A percentile compares a stretch with the other conserved stretches of the same genome.
Evolutionary conservation across 805 yeast species (phyloP).

Genomic region (Nakazawaea anatomiae): DNA sequence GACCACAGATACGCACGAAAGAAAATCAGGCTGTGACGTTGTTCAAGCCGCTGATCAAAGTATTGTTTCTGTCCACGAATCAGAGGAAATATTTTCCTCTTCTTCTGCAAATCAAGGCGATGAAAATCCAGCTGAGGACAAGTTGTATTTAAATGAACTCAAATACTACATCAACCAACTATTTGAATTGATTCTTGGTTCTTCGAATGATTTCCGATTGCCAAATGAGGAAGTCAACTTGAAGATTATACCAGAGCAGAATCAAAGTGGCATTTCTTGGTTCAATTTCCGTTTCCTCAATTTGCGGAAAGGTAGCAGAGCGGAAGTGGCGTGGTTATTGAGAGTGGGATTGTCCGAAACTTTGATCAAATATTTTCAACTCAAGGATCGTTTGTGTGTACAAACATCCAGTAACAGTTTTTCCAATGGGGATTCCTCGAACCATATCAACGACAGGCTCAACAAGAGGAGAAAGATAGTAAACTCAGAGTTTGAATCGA

Average conservation of each 20-base stretch:
- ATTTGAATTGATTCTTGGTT: constrained; percentile 14
- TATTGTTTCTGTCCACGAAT: neutral
- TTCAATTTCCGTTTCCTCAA: constrained; percentile 13
- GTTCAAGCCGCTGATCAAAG: too few species aligned
- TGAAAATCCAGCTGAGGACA: constrained; percentile 1
- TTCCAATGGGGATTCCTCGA: neutral
- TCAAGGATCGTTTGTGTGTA: constrained; percentile 14
- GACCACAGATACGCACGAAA: constrained; percentile 9
- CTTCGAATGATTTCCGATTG: constrained; percentile 10
- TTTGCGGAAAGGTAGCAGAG: constrained; percentile 3
- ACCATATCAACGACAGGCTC: constrained; percentile 5
- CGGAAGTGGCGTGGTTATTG: constrained; percentile 34
- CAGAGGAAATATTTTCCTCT: constrained; percentile 7
- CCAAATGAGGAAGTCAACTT: constrained; percentile 11
- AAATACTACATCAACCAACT: constrained; percentile 12
- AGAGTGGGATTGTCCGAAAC: constrained; percentile 28
- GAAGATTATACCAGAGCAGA: constrained; percentile 11
- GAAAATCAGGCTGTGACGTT: too few species aligned
- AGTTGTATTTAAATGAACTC: constrained; percentile 13
- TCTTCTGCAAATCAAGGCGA: neutral
- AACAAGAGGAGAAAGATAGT: constrained; percentile 24
- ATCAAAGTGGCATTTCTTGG: constrained; percentile 14
- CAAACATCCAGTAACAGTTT: neutral
- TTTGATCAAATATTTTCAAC: constrained; percentile 23
- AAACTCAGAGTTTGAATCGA: neutral